A percentile compares a stretch with the other conserved stretches of the same genome.
Conservation (phyloP, 129 eudicot genomes). For the Chrysanthemum lavandulifolium region DNA sequence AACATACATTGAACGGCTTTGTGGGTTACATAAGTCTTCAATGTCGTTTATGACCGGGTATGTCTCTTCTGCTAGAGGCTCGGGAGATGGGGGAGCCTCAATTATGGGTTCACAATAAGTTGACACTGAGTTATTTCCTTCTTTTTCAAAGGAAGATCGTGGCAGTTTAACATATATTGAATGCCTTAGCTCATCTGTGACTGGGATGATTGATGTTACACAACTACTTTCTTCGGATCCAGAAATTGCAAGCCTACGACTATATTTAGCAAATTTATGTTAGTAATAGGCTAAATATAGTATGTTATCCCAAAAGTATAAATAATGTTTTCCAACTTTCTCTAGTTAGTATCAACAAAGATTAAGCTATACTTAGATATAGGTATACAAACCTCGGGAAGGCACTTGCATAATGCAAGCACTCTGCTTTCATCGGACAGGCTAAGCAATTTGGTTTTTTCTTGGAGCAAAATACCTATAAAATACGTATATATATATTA, state of each 20-base stretch:
- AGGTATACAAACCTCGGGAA: constrained; percentile 53
- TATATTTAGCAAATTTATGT: constrained; percentile 27
- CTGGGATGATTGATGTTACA: constrained; percentile 17
- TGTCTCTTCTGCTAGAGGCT: constrained; percentile 18
- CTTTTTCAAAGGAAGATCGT: not conserved
- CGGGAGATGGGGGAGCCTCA: constrained; percentile 52
- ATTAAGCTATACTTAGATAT: not conserved
- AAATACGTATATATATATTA: not conserved
- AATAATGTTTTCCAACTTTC: not conserved
- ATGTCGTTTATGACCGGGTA: constrained; percentile 28
- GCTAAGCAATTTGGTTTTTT: constrained; percentile 57
- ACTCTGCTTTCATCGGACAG: constrained; percentile 74
- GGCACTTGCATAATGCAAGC: constrained; percentile 64
- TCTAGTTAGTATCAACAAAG: constrained; percentile 7
- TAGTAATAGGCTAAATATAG: not conserved
- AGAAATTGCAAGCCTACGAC: constrained; percentile 47
- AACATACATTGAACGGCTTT: no score
- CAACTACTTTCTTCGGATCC: constrained; percentile 21
- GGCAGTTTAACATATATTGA: constrained; percentile 12
- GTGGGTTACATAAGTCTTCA: constrained; percentile 32
- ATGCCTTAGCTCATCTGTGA: constrained; percentile 18
- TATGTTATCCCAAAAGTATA: not conserved
- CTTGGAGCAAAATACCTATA: constrained; percentile 66
- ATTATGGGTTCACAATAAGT: constrained; percentile 42
- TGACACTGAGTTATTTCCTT: constrained; percentile 15